A percentile compares a stretch with the other conserved stretches of the same genome.
phyloP scores from a whole-genome alignment of 1,284 basidiomycete species.

The Boletus holoroseus region DNA sequence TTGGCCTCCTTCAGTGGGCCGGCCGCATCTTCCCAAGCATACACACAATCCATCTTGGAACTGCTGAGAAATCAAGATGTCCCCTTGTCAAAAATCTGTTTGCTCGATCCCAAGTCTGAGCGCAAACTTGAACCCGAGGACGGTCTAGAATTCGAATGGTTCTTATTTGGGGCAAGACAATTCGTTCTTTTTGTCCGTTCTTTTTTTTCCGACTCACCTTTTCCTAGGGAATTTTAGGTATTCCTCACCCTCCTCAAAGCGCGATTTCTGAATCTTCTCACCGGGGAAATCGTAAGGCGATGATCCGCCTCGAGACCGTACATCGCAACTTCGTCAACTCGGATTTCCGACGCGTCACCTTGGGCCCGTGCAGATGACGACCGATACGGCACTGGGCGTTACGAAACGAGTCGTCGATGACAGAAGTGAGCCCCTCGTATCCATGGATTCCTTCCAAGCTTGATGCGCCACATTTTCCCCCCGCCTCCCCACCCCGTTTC shows the following conservation, averaged over 20 bases:
- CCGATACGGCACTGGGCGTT: conserved; percentile 93
- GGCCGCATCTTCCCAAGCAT: conserved; percentile 41
- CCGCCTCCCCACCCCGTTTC: neutral
- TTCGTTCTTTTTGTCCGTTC: neutral
- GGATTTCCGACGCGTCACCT: conserved; percentile 85
- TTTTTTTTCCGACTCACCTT: conserved; percentile 5
- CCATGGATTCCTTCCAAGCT: neutral
- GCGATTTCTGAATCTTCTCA: neutral
- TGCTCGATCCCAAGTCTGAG: conserved; percentile 83
- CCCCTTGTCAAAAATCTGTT: conserved; percentile 63
- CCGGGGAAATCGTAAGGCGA: conserved; percentile 53
- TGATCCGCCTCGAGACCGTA: conserved; percentile 86
- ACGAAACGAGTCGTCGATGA: conserved; percentile 86
- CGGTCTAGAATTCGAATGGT: conserved; percentile 73
- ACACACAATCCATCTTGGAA: conserved; percentile 60
- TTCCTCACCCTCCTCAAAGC: neutral
- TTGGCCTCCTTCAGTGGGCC: conserved; percentile 32
- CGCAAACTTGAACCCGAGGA: conserved; percentile 68
- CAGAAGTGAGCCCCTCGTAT: conserved; percentile 43
- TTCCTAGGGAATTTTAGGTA: conserved; percentile 59
- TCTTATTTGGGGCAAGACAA: conserved; percentile 72
- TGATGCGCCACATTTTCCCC: neutral
- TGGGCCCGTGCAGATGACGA: conserved; percentile 93
- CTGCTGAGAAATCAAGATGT: conserved; percentile 51
- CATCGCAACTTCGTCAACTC: conserved; percentile 77